Base-by-base conservation (phyloP, 1,284 basidiomycete species). In the Erythrobasidium hasegawianum region DNA sequence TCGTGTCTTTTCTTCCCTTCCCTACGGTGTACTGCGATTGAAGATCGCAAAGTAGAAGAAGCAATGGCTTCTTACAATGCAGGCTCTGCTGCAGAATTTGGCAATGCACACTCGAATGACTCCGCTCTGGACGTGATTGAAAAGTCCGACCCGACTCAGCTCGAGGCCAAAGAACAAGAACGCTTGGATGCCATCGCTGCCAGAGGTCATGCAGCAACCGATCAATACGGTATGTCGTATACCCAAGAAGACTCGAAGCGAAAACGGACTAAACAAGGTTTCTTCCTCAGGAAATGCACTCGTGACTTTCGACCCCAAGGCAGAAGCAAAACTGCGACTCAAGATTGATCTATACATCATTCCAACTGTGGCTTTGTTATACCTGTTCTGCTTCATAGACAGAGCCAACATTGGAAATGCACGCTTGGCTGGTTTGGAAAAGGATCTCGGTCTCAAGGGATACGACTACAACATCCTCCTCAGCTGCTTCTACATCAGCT, bases 401-500 rank as follows among this genome's bases (percentile, higher is more conserved):
- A 52, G 53, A n/a, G 61, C 61, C 24, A 65, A 58, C 66, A 72
- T 75, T 22, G 76, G 75, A 9, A 85, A 86, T 70, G 85, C 85
- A 33, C 79, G 81, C 1, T 79, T 85, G 1, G 84, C 84, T 8
- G 84, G 84, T 5, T 74, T 86, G 29, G 81, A 83, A 71, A 81
- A 76, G 45, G 80, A 82, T 52, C 77, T 86, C 41, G 70, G 78
- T n/a, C 79, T 86, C 76, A 78, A 80, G 1, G 81, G 83, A 52
- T 73, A 80, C 39, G 79, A 83, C 75, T 68, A 58, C 40, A 73
- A 73, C 64, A 71, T 75, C 38, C 65, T 74, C n/a, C 56, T 74
- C 49, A 74, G 73, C 14, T 38, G 67, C 10, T 71, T 71, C 68
- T 74, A 69, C 64, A 82, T 83, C 16, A 84, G 85, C 0, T 87